Base-by-base conservation (phyloP, 2,329 filamentous ascomycete species). In the Xylaria arbuscula region DNA sequence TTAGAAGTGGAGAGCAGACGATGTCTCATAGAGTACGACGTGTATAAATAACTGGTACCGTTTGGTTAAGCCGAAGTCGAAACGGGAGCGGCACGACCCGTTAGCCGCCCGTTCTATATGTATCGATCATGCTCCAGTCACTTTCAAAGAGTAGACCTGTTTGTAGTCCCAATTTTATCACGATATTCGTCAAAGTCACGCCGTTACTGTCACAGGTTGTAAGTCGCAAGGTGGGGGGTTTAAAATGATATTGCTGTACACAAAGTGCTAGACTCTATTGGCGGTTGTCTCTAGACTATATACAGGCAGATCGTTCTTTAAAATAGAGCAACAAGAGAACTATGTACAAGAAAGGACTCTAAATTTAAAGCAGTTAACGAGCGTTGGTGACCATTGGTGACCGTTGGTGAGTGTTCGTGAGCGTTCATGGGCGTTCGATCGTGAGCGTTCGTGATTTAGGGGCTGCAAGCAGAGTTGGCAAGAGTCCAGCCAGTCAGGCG, bases 401-500 rank as follows among this genome's bases (percentile, higher is more conserved):
- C 28, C 28, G 5, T 28, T 28, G 28, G 28, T 28, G 28, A 28
- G 28, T 28, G 28, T 28, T 28, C 28, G 28, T 28, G 28, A 28
- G 28, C 28, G 28, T 28, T 28, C 28, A 28, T 28, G 5, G 28
- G 28, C 28, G 28, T 28, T 28, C 28, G 28, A 5, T 28, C 28
- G 28, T 28, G 7, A 36, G n/a, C 15, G 11, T 11, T 54, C 28
- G 36, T 36, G 5, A 13, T 3, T 45, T 57, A 57, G 2, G 36
- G 54, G 54, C 38, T 28, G 22, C 36, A 57, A 3, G 40, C 24
- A 47, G n/a, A 3, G 17, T 6, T 5, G 17, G 70, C 59, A 4
- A 70, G 51, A 22, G 62, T 67, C 69, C 69, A 71, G 24, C 69
- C 69, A 38, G 66, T 69, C 17, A 63, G 54, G 32, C 69, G 69